These are phyloP conservation scores for Leccinum broughii DNA, from an alignment of 768 basidiomycete species.

Conservation along the genomic window DNA sequence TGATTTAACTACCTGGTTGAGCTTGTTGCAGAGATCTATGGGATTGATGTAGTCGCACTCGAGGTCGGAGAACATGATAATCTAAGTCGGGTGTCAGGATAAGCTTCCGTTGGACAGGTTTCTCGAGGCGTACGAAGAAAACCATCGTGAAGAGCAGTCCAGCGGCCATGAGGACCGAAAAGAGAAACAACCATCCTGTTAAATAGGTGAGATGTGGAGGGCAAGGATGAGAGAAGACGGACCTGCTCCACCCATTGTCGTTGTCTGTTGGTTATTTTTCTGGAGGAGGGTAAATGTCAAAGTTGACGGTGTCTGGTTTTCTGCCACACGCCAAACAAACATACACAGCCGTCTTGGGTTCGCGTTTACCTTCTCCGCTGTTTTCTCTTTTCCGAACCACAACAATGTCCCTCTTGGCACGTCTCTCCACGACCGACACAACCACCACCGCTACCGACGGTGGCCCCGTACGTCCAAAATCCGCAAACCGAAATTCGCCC, in stretches of 20 bases:
- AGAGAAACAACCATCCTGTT: conserved; percentile 94
- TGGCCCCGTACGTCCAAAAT: conserved; percentile 34
- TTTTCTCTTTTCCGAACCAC: conserved; percentile 13
- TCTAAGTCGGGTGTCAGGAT: conserved; percentile 48
- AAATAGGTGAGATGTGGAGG: neutral
- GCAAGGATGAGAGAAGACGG: conserved; percentile 18
- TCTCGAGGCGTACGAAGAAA: conserved; percentile 80
- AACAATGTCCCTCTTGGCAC: conserved; percentile 33
- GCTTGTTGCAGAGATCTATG: conserved; percentile 99
- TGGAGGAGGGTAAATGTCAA: no score
- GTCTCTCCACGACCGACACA: conserved; percentile 18
- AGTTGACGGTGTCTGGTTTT: conserved; percentile 15
- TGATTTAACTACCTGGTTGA: conserved; percentile 75
- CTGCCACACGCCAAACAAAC: conserved; percentile 33
- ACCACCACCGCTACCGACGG: conserved; percentile 25
- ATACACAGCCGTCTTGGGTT: conserved; percentile 16
- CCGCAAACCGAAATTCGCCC: conserved; percentile 32
- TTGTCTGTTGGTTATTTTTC: conserved; percentile 2
- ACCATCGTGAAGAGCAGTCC: conserved; percentile 98
- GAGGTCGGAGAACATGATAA: conserved; percentile 99
- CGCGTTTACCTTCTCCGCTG: no score
- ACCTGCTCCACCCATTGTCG: conserved; percentile 41
- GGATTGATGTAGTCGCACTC: conserved; percentile 99
- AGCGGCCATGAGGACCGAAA: conserved; percentile 93
- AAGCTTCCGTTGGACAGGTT: neutral